Evolutionary conservation across 805 yeast species (phyloP), one percentile per base, ranked within the genome.

Genomic region (Vanderwaltozyma verrucispora): DNA sequence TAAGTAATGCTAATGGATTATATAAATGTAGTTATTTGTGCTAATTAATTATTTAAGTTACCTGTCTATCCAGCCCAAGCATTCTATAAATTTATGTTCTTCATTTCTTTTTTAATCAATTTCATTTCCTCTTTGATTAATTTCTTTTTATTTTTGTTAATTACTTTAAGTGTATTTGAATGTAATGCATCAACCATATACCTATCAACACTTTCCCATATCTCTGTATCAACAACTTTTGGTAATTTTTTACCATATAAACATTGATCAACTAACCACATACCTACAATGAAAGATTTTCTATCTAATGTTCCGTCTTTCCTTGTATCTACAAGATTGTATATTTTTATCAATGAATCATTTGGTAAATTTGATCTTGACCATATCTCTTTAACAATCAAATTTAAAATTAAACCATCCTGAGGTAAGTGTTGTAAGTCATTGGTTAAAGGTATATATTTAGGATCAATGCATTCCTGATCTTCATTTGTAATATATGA

Each of bases 221-320:
- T 77, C 21, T 68, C 71, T 5, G 71, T 74, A 29, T 72, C 77
- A 5, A 92, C 73, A 28, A 60, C 60, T 41, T 73, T 69, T 0
- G 98, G 97, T 34, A 92, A 63, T 56, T 92, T 92, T 28, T 94
- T 68, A 0, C 98, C 98, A 54, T 89, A 92, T 12, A 92, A 66
- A 54, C 96, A 84, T 60, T 92, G 98, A 58, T 92, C 99, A 2
- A 92, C 88, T 4, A 88, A 61, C 98, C 98, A 92, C 82, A 84
- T 88, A 0, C 98, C 98, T n/a, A 88, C 89, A 24, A 89, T 63
- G 50, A 92, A 92, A 45, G 88, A 89, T 27, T 77, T 79, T 43
- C 84, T 74, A 47, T 78, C 80, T 38, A 92, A 63, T 1, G 83
- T 74, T 0, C 95, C 94, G 54, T 82, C 92, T 32, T 65, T 59